phyloP scores from a whole-genome alignment of 2,329 filamentous ascomycete genomes.

The Aspergillus phoenicis region DNA sequence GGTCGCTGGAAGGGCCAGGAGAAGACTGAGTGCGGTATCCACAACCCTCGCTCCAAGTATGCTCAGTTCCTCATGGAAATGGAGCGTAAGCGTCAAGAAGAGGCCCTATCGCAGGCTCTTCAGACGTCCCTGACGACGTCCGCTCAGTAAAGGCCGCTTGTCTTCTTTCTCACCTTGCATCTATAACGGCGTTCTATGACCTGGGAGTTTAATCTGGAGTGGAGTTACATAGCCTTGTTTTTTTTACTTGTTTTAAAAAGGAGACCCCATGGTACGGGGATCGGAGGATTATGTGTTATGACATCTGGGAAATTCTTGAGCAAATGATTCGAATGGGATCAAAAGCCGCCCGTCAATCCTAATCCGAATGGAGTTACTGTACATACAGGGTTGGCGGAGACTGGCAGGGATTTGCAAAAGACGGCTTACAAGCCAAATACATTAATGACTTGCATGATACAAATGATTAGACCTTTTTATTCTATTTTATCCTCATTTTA shows the following conservation, averaged over 20 bases:
- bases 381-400: slow-evolving; percentile 20
- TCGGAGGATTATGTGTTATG: slow-evolving; percentile 23
- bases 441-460: slow-evolving; percentile 27
- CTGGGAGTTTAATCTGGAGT: slow-evolving; percentile 21
- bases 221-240: slow-evolving; percentile 22
- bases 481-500: not conserved
- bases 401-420: slow-evolving; percentile 10
- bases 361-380: slow-evolving; percentile 18
- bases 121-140: slow-evolving; percentile 34
- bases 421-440: slow-evolving; percentile 13
- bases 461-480: slow-evolving; percentile 18
- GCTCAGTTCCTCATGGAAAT: slow-evolving; percentile 78
- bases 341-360: slow-evolving; percentile 16
- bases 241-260: slow-evolving; percentile 8
- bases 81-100: slow-evolving; percentile 67
- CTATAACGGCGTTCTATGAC: slow-evolving; percentile 20
- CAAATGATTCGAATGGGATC: slow-evolving; percentile 8
- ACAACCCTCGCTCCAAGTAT: slow-evolving; percentile 95
- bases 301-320: slow-evolving; percentile 15
- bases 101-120: slow-evolving; percentile 53
- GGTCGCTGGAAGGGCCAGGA: slow-evolving; percentile 94
- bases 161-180: slow-evolving; percentile 19
- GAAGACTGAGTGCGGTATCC: slow-evolving; percentile 98
- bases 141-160: slow-evolving; percentile 27
- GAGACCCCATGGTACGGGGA: slow-evolving; percentile 6